Percentiles rank a stretch among this genome's conserved stretches.
These are phyloP conservation scores for Scedosporium aurantiacum DNA, from an alignment of 2,329 filamentous ascomycete species.

Conservation along the genomic window DNA sequence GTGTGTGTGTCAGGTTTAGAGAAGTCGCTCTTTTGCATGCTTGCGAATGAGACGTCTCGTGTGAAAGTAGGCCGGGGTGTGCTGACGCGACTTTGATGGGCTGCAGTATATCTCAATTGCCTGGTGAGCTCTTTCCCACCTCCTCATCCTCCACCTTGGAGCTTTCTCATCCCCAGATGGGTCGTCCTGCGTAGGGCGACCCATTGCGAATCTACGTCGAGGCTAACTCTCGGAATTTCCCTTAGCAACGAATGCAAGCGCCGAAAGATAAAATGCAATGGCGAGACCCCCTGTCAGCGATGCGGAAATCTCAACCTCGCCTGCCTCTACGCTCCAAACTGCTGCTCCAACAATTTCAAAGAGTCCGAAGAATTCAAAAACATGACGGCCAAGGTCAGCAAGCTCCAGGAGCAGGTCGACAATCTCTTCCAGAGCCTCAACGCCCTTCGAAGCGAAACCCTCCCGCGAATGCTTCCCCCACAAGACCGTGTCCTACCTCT, in stretches of 20 bases:
- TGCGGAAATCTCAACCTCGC: slow-evolving; percentile 57
- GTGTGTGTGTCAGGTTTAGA: neutral
- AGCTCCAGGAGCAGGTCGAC: slow-evolving; percentile 76
- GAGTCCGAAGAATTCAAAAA: slow-evolving; percentile 84
- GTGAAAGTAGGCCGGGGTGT: neutral
- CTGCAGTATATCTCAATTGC: slow-evolving; percentile 49
- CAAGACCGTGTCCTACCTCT: neutral
- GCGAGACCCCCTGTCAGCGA: slow-evolving; percentile 54
- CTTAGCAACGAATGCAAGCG: slow-evolving; percentile 61
- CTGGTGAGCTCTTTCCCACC: slow-evolving; percentile 32
- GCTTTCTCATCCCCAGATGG: neutral
- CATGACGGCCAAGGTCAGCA: slow-evolving; percentile 62
- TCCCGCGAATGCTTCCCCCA: slow-evolving; percentile 5
- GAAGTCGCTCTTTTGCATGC: slow-evolving; percentile 4
- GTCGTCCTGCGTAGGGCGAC: neutral
- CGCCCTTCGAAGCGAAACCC: slow-evolving; percentile 5
- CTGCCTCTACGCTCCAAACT: slow-evolving; percentile 57
- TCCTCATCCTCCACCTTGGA: neutral
- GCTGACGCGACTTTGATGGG: neutral
- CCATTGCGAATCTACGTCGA: slow-evolving; percentile 6
- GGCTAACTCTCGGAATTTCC: neutral
- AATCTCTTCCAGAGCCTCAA: slow-evolving; percentile 61
- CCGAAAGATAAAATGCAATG: slow-evolving; percentile 68
- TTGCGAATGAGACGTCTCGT: neutral
- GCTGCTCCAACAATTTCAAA: slow-evolving; percentile 69